A percentile compares a stretch with the other conserved stretches of the same genome.
phyloP scores from a whole-genome alignment of 169 alveolate species.

The Cryptosporidium andersoni region DNA sequence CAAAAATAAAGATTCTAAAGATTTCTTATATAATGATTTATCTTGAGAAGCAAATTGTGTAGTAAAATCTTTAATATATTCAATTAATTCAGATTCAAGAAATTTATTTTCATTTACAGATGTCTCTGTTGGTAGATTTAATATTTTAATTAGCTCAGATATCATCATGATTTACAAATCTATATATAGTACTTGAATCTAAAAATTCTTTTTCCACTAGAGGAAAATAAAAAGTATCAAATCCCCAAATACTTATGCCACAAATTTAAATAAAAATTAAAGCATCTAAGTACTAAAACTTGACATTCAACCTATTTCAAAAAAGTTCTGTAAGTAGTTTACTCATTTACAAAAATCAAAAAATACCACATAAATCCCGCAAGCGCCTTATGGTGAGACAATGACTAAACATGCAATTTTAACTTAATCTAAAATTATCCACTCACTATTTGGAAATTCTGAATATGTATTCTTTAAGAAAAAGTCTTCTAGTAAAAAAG shows the following conservation, averaged over 20 bases:
- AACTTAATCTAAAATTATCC: too few relatives aligned
- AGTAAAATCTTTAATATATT: background rate
- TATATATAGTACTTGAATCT: background rate
- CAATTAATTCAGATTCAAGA: background rate
- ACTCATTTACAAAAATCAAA: background rate
- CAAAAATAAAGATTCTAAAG: constrained; percentile 32
- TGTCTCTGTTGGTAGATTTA: constrained; percentile 43
- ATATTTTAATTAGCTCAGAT: constrained; percentile 2
- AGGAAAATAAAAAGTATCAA: background rate
- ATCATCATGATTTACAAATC: constrained; percentile 3
- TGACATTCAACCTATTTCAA: too few relatives aligned
- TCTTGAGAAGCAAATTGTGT: background rate
- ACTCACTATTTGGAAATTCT: too few relatives aligned
- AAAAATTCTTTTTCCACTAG: background rate
- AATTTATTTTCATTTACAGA: background rate
- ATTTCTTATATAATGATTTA: background rate
- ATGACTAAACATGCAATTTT: background rate
- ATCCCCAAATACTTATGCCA: background rate
- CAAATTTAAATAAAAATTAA: background rate
- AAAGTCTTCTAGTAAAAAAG: too few relatives aligned
- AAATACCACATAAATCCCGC: background rate
- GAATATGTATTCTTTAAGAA: too few relatives aligned
- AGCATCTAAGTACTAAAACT: background rate
- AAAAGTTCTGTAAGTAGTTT: background rate
- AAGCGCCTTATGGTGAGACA: background rate